A percentile compares a stretch with the other conserved stretches of the same genome.
These are phyloP conservation scores for Climacium dendroides DNA, from an alignment of 225 moss, liverwort and hornwort species.

Conservation along the genomic window DNA sequence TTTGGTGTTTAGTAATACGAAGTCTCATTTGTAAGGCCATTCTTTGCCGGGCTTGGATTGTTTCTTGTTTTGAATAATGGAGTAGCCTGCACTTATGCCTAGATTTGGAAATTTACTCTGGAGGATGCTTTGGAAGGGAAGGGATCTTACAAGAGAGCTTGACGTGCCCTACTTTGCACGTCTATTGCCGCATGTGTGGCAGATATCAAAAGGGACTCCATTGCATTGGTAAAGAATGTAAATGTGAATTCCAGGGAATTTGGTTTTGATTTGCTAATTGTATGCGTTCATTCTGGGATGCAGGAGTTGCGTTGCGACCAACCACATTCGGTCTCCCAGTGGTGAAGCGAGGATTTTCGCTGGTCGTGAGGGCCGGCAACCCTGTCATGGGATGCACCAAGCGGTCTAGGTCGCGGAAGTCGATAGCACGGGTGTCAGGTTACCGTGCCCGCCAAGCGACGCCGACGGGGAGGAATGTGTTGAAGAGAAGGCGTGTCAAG, in stretches of 20 bases:
- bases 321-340: slow-evolving; percentile 52
- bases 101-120: background rate
- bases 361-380: slow-evolving; percentile 73
- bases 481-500: slow-evolving; percentile 83
- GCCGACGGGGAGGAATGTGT: slow-evolving; percentile 57
- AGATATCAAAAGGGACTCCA: background rate
- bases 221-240: background rate
- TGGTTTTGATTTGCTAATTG: background rate
- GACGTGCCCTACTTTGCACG: background rate
- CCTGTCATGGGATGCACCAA: slow-evolving; percentile 86
- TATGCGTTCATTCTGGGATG: background rate
- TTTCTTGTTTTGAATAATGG: background rate
- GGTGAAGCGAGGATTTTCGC: slow-evolving; percentile 47
- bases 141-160: background rate
- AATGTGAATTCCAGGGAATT: background rate
- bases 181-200: background rate
- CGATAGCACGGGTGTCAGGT: slow-evolving; percentile 86
- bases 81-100: too few species aligned
- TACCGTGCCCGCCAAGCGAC: slow-evolving; percentile 74
- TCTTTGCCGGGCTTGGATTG: background rate
- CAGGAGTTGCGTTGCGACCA: slow-evolving; percentile 74
- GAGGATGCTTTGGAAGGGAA: background rate
- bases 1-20: background rate
- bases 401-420: slow-evolving; percentile 79
- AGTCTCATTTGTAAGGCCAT: background rate